These are phyloP conservation scores for Lantana camara DNA, from an alignment of 257 asterid species.

Conservation along the genomic window DNA sequence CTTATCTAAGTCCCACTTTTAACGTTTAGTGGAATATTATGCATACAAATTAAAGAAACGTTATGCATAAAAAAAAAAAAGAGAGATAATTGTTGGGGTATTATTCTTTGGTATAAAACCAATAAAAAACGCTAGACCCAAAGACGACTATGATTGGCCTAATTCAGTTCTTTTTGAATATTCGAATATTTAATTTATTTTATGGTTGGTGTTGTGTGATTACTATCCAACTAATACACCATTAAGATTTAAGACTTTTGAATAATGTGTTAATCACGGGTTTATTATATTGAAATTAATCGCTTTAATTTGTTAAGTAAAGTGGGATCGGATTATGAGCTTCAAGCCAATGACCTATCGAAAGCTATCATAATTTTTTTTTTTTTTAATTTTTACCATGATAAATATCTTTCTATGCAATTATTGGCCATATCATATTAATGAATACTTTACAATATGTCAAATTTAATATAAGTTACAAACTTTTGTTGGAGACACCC, in stretches of 20 bases:
- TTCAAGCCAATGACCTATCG: neutral
- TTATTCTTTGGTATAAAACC: conserved; percentile 28
- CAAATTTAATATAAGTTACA: too few relatives aligned
- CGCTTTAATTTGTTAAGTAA: too few relatives aligned
- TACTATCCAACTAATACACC: conserved; percentile 27
- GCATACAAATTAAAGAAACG: neutral
- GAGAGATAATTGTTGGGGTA: conserved; percentile 16
- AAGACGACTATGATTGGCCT: conserved; percentile 28
- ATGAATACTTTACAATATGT: too few relatives aligned
- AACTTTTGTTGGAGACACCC: too few relatives aligned
- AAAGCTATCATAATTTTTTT: neutral
- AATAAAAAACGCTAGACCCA: conserved; percentile 13
- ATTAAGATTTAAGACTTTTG: conserved; percentile 13
- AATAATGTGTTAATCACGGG: neutral
- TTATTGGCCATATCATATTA: too few relatives aligned
- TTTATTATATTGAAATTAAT: neutral
- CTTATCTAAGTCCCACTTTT: conserved; percentile 29
- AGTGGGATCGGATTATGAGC: neutral
- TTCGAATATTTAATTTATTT: conserved; percentile 15
- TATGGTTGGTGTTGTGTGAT: conserved; percentile 17
- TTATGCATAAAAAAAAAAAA: neutral
- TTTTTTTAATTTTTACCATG: too few relatives aligned
- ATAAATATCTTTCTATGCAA: too few relatives aligned
- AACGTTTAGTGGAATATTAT: conserved; percentile 16
- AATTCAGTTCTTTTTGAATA: conserved; percentile 24